Evolutionary conservation across 2,329 filamentous ascomycete genomes (phyloP), one percentile per base, ranked within the genome.

Genomic region (Nothomitra cinnamomea): DNA sequence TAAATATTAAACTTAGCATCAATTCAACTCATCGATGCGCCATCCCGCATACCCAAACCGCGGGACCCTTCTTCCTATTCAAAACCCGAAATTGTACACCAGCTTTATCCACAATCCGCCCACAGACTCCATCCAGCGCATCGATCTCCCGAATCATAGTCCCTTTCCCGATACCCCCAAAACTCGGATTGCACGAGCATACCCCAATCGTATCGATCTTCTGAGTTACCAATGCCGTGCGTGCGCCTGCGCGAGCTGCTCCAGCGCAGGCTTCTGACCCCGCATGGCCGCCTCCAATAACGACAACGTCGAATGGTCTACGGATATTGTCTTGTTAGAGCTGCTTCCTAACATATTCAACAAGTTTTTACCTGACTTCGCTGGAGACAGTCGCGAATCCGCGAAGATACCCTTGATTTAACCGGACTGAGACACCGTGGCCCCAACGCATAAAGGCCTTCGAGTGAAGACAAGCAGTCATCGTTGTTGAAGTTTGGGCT

Each of bases 111-210:
- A 95, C 87, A 21, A 95, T 83, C 36, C 87, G 78, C 0, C 87
- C 89, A 0, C 88, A 83, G 19, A 98, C 72, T 0, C 92, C 92
- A 63, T 96, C 92, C 56, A 98, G 74, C 0, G 92, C 92, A 70
- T 98, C 92, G 32, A 98, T 83, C 68, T 98, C 92, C 42, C 90
- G 82, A 51, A 98, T 73, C 72, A 98, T 95, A 8, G 87, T 96
- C 15, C 92, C 92, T 66, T 98, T 98, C 45, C 92, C 92, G 60
- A 98, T 96, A n/a, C 92, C 92, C 40, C 92, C 92, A 64, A 98
- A 94, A 58, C 87, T 94, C 1, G 90, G 90, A 65, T 96, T 96
- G 70, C 90, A 96, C 36, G 89, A 95, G 70, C 90, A 96, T 28
- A 92, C 87, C 54, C 90, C 90, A 19, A 96, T 80, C 61, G 95